Percentiles rank a stretch among this genome's conserved stretches.
Conservation (phyloP, 140 eudicot genomes). For the Flaveria floridana region DNA sequence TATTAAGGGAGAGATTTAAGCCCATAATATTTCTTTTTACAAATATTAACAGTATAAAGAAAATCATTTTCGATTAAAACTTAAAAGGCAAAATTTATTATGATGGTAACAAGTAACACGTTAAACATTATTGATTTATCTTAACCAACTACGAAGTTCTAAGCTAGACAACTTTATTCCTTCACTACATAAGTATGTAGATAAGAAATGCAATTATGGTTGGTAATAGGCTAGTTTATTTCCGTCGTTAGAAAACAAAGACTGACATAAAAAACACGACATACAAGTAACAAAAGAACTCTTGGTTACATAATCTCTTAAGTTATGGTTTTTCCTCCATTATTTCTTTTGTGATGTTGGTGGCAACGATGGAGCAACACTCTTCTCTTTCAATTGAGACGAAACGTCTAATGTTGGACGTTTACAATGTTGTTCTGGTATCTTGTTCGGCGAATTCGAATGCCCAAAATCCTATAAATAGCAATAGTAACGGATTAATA, state of each 20-base stretch:
- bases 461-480: slow-evolving; percentile 28
- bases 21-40: too few relatives aligned
- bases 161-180: background rate
- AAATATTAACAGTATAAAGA: too few relatives aligned
- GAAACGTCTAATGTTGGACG: slow-evolving; percentile 26
- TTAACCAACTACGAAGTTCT: background rate
- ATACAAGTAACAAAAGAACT: slow-evolving; percentile 24
- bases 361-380: slow-evolving; percentile 35
- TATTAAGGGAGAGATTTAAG: too few relatives aligned
- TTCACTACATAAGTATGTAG: background rate
- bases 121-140: background rate
- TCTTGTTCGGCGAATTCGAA: slow-evolving; percentile 23
- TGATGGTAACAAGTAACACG: background rate
- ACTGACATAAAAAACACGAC: slow-evolving; percentile 8
- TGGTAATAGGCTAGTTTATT: slow-evolving; percentile 28
- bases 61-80: background rate
- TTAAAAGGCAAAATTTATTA: background rate
- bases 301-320: slow-evolving; percentile 24
- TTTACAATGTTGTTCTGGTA: slow-evolving; percentile 27
- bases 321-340: slow-evolving; percentile 18
- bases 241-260: slow-evolving; percentile 20
- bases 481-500: background rate
- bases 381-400: slow-evolving; percentile 31
- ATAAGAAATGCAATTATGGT: slow-evolving; percentile 11
- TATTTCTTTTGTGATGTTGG: slow-evolving; percentile 47